Evolutionary conservation across 257 asterid genomes (phyloP).

Genomic region (Nicotiana undulata): DNA sequence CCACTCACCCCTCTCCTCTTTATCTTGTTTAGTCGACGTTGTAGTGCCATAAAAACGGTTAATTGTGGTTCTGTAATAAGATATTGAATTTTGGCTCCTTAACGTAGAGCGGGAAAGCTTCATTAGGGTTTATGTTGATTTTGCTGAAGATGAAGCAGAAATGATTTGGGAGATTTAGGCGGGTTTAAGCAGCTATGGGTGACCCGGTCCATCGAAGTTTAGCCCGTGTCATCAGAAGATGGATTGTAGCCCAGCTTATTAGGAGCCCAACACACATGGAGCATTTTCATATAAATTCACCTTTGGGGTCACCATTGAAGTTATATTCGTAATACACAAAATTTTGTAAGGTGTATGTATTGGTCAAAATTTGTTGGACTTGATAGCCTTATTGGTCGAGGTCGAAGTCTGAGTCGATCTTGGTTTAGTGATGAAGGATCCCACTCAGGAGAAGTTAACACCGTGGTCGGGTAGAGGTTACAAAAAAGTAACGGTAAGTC

Average conservation of each 20-base stretch:
- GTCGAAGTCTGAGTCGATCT: too few relatives aligned
- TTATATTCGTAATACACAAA: too few relatives aligned
- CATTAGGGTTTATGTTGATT: constrained; percentile 1
- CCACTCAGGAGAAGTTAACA: too few relatives aligned
- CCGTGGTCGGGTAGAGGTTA: too few relatives aligned
- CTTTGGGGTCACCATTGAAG: too few relatives aligned
- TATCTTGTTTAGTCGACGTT: not conserved
- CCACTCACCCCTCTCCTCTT: not conserved
- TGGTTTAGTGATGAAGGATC: too few relatives aligned
- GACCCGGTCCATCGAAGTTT: not conserved
- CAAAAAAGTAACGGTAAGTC: too few relatives aligned
- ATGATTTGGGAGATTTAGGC: not conserved
- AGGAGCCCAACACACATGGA: too few relatives aligned
- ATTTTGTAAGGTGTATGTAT: too few relatives aligned
- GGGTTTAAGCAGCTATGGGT: not conserved
- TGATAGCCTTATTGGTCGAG: too few relatives aligned
- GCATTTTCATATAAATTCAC: too few relatives aligned
- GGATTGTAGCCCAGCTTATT: not conserved
- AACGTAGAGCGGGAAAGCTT: constrained; percentile 6
- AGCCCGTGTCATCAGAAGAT: not conserved
- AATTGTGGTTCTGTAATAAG: not conserved
- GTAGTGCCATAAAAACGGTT: constrained; percentile 5
- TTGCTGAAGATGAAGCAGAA: not conserved
- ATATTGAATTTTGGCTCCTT: not conserved
- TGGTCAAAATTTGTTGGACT: too few relatives aligned